Evolutionary conservation across 805 yeast species (phyloP).

Genomic region (Wickerhamomyces canadensis): DNA sequence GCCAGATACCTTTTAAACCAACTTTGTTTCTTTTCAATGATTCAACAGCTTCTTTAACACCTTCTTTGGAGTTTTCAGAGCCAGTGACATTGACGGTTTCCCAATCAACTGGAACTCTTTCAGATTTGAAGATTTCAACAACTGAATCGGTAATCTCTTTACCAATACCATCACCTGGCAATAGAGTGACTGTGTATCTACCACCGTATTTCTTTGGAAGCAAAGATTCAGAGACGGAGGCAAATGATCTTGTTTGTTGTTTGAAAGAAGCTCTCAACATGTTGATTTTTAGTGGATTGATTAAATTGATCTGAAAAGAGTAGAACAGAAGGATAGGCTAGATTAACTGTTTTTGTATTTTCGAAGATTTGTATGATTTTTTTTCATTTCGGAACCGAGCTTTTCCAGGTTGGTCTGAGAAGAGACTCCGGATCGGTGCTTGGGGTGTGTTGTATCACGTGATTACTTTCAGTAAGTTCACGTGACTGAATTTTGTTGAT

Average conservation of each 20-base stretch:
- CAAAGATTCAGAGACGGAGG: slow-evolving; percentile 54
- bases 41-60: slow-evolving; percentile 78
- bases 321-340: not conserved
- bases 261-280: slow-evolving; percentile 28
- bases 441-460: no score
- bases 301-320: not conserved
- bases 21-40: slow-evolving; percentile 94
- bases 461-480: not conserved
- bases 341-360: not conserved
- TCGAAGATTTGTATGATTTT: not conserved
- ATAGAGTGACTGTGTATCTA: slow-evolving; percentile 85
- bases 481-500: not conserved
- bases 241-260: slow-evolving; percentile 33
- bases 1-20: slow-evolving; percentile 93
- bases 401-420: not conserved
- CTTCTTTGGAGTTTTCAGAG: slow-evolving; percentile 44
- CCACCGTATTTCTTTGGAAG: slow-evolving; percentile 94
- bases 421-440: not conserved
- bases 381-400: slow-evolving; percentile 1
- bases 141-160: slow-evolving; percentile 93
- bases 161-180: slow-evolving; percentile 99
- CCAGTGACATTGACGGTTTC: slow-evolving; percentile 74
- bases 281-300: slow-evolving; percentile 1
- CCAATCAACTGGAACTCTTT: slow-evolving; percentile 90
- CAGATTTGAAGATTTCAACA: slow-evolving; percentile 79